Evolutionary conservation across 768 basidiomycete species (phyloP).

Genomic region (Trametes sanguinea): DNA sequence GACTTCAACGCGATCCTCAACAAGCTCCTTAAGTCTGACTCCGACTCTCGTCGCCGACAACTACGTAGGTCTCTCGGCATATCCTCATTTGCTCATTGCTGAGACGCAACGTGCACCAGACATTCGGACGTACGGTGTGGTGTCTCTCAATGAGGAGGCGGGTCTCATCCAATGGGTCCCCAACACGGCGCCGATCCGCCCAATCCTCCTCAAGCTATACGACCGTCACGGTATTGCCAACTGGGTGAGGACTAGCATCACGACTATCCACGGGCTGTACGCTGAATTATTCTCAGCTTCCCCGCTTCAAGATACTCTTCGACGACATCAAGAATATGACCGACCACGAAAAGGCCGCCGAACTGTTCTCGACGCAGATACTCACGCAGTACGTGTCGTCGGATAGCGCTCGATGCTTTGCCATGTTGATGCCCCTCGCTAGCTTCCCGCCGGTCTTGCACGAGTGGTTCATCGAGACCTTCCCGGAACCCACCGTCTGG

Average conservation of each 20-base stretch:
- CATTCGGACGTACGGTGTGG: constrained; percentile 98
- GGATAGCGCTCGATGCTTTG: neutral
- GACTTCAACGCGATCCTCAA: constrained; percentile 98
- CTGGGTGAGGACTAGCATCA: constrained; percentile 45
- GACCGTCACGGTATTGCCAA: constrained; percentile 46
- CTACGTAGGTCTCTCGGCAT: constrained; percentile 61
- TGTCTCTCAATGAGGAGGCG: constrained; percentile 95
- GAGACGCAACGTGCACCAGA: constrained; percentile 44
- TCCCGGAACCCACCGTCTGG: constrained; percentile 97
- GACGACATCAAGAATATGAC: constrained; percentile 49
- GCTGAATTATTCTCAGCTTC: constrained; percentile 34
- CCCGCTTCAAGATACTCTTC: constrained; percentile 49
- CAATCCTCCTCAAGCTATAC: constrained; percentile 72
- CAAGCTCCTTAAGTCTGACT: constrained; percentile 90
- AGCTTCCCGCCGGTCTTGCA: constrained; percentile 89
- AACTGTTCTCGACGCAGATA: constrained; percentile 54
- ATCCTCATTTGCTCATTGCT: neutral
- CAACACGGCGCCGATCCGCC: constrained; percentile 82
- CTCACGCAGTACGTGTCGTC: constrained; percentile 52
- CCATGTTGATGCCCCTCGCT: neutral
- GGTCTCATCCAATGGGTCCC: constrained; percentile 99
- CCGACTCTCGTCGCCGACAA: constrained; percentile 87
- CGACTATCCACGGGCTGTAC: neutral
- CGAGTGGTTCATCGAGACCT: constrained; percentile 96
- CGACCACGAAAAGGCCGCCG: constrained; percentile 50